Percentiles rank a stretch among this genome's conserved stretches.
These are phyloP conservation scores for Diophrys appendiculata DNA, from an alignment of 73 alveolate species.

Conservation along the genomic window DNA sequence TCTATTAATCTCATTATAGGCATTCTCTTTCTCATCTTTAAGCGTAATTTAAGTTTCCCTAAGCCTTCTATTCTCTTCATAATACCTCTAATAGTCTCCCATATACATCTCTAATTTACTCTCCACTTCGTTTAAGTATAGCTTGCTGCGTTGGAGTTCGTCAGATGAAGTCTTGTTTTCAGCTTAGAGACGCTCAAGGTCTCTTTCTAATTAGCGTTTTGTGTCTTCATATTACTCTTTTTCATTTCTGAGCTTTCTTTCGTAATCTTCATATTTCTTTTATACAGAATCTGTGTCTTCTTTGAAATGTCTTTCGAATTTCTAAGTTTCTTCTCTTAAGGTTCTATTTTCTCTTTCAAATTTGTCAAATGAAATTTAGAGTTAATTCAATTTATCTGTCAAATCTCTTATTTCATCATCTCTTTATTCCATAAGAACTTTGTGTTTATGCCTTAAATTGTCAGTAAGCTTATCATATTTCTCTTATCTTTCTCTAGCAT, in stretches of 20 bases:
- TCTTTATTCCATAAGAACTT: slow-evolving; percentile 25
- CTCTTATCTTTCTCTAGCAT: slow-evolving; percentile 42
- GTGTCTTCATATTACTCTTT: slow-evolving; percentile 48
- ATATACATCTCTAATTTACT: slow-evolving; percentile 41
- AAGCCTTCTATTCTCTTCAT: slow-evolving; percentile 52
- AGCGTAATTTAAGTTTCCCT: slow-evolving; percentile 16
- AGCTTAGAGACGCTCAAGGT: slow-evolving; percentile 36
- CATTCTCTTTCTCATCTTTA: slow-evolving; percentile 58
- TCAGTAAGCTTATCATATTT: slow-evolving; percentile 59
- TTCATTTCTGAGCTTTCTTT: slow-evolving; percentile 24
- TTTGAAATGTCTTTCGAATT: slow-evolving; percentile 9
- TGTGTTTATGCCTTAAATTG: slow-evolving; percentile 50
- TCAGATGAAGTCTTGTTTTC: slow-evolving; percentile 27
- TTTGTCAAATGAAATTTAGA: slow-evolving; percentile 10
- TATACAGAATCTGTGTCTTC: slow-evolving; percentile 37
- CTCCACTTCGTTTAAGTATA: slow-evolving; percentile 20
- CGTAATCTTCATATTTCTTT: slow-evolving; percentile 38
- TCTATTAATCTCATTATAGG: slow-evolving; percentile 37
- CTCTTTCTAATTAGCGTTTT: slow-evolving; percentile 16
- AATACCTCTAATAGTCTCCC: slow-evolving; percentile 52
- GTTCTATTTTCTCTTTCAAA: slow-evolving; percentile 23
- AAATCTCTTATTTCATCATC: slow-evolving; percentile 65
- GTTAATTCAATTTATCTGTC: slow-evolving; percentile 2
- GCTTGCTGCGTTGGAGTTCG: not conserved
- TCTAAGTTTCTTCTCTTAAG: slow-evolving; percentile 21